Conservation (phyloP, 139 green algal species). For the Dunaliella sp. region DNA sequence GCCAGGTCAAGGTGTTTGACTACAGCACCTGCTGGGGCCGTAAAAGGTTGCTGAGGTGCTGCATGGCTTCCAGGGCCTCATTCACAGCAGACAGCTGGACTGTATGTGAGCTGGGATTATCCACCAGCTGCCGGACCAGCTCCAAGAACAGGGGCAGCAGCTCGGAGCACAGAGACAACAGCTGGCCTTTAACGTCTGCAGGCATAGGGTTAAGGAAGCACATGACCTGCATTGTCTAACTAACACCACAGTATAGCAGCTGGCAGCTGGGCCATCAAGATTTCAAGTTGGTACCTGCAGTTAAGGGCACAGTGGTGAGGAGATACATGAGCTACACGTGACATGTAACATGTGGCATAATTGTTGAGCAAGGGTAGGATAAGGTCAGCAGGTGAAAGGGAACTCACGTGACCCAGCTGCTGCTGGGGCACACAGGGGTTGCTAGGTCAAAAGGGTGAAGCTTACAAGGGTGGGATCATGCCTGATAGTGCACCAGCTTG, state of each 20-base stretch:
- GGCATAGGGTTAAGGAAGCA: not conserved
- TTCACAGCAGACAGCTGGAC: constrained; percentile 29
- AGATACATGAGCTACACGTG: no score
- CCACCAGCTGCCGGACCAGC: constrained; percentile 35
- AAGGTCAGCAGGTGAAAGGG: no score
- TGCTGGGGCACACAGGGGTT: no score
- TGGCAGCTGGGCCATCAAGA: not conserved
- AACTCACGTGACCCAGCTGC: no score
- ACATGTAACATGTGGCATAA: no score
- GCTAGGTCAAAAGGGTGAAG: no score
- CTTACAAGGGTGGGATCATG: no score
- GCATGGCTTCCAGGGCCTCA: constrained; percentile 40
- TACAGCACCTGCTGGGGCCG: constrained; percentile 46
- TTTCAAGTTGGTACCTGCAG: not conserved
- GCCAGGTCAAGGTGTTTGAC: no score
- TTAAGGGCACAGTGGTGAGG: not conserved
- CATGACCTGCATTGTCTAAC: not conserved
- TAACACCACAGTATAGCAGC: not conserved
- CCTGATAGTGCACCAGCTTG: no score
- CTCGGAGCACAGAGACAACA: constrained; percentile 34
- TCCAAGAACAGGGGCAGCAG: constrained; percentile 51
- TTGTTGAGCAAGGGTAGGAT: no score
- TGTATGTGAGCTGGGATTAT: constrained; percentile 29
- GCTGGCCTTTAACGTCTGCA: constrained; percentile 47
- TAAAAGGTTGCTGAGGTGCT: constrained; percentile 41